Evolutionary conservation across 352 stramenopile genomes (phyloP).

Genomic region (Phytophthora sp.): DNA sequence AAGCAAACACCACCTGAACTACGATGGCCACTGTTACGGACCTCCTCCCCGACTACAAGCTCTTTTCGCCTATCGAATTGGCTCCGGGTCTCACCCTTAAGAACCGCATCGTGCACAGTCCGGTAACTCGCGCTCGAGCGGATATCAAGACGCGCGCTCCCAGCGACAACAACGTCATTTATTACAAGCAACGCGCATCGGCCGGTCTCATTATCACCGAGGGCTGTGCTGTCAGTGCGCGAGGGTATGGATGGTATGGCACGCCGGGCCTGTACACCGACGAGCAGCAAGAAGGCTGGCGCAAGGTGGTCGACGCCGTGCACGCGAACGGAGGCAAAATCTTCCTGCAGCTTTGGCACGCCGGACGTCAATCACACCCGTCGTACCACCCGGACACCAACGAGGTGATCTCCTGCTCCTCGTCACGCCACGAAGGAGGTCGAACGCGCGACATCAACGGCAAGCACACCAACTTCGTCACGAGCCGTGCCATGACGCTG

Average conservation of each 20-base stretch:
- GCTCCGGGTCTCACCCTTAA: neutral
- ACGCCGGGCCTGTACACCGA: conserved; percentile 1
- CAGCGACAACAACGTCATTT: neutral
- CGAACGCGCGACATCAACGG: neutral
- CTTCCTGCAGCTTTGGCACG: conserved; percentile 8
- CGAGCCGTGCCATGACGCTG: neutral
- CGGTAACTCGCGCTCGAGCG: neutral
- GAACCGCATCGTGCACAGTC: neutral
- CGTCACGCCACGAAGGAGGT: neutral
- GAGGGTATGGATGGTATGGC: conserved; percentile 1
- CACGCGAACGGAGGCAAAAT: conserved; percentile 1
- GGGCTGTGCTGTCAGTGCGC: neutral
- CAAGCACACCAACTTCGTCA: neutral
- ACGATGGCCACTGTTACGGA: neutral
- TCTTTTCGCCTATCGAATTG: neutral
- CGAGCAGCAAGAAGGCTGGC: neutral
- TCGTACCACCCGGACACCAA: conserved; percentile 3
- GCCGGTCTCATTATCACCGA: conserved; percentile 6
- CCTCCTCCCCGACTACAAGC: neutral
- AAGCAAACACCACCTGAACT: no score
- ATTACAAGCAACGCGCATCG: conserved; percentile 2
- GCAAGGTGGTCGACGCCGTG: neutral
- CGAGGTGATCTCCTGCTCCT: neutral
- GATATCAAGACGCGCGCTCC: conserved; percentile 1
- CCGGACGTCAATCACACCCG: no score